Conservation (phyloP, 192 early-diverging fungal genomes). For the Pilaira anomala region DNA sequence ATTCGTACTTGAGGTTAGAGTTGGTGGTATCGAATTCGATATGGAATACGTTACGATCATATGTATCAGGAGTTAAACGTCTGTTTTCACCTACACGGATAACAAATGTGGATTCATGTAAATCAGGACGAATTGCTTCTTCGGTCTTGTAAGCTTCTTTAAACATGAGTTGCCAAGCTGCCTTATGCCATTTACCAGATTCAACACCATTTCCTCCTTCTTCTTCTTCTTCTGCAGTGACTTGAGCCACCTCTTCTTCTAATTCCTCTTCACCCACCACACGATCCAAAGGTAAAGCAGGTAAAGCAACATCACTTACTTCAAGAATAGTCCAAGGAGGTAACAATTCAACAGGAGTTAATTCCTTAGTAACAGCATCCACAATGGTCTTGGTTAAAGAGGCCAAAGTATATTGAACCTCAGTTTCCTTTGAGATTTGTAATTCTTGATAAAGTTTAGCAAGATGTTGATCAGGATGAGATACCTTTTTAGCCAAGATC, state of each 20-base stretch:
- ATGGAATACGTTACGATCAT: constrained; percentile 97
- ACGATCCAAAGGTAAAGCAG: constrained; percentile 33
- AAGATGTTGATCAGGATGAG: constrained; percentile 13
- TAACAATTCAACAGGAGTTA: constrained; percentile 36
- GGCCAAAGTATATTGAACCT: background rate
- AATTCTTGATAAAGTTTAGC: constrained; percentile 28
- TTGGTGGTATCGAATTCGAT: constrained; percentile 86
- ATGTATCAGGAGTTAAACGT: constrained; percentile 81
- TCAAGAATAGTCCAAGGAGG: constrained; percentile 48
- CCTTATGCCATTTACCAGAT: constrained; percentile 49
- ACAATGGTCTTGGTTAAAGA: constrained; percentile 10
- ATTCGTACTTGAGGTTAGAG: constrained; percentile 81
- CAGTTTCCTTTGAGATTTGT: constrained; percentile 19
- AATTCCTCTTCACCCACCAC: constrained; percentile 28
- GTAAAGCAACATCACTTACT: constrained; percentile 31
- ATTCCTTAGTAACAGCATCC: constrained; percentile 25
- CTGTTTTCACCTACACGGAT: constrained; percentile 70
- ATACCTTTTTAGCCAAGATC: constrained; percentile 38
- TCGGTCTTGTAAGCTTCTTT: constrained; percentile 60
- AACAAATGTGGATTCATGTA: constrained; percentile 54
- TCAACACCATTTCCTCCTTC: constrained; percentile 39
- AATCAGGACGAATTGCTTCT: constrained; percentile 57
- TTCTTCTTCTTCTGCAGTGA: constrained; percentile 30
- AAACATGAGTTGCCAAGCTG: constrained; percentile 67
- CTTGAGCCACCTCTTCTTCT: constrained; percentile 4